These are phyloP conservation scores for Phytophthora macrochlamydospora DNA, from an alignment of 352 stramenopile genomes.

Conservation along the genomic window DNA sequence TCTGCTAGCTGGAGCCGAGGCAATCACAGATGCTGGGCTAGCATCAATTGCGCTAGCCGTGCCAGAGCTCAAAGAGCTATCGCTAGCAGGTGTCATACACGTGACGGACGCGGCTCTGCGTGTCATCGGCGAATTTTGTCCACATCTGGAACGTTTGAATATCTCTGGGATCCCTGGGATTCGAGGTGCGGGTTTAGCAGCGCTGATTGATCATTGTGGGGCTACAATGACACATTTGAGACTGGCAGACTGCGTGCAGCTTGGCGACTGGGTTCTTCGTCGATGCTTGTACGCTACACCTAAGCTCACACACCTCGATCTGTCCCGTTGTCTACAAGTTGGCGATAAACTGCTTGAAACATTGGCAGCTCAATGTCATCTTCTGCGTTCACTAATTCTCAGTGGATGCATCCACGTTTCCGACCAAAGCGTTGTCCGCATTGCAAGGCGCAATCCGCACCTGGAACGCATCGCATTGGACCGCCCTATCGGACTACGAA, in stretches of 20 bases:
- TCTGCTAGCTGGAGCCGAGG: slow-evolving; percentile 66
- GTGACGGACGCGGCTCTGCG: slow-evolving; percentile 68
- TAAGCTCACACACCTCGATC: slow-evolving; percentile 51
- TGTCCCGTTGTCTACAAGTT: slow-evolving; percentile 83
- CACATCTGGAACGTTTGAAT: slow-evolving; percentile 55
- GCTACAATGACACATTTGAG: slow-evolving; percentile 32
- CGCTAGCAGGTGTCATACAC: slow-evolving; percentile 45
- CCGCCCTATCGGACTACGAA: slow-evolving; percentile 41
- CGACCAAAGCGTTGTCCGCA: slow-evolving; percentile 83
- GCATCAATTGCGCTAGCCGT: slow-evolving; percentile 54
- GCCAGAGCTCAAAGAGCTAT: slow-evolving; percentile 57
- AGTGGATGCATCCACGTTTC: slow-evolving; percentile 81
- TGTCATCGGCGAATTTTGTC: slow-evolving; percentile 53
- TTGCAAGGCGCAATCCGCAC: slow-evolving; percentile 73
- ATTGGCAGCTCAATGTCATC: slow-evolving; percentile 69
- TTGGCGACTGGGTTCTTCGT: slow-evolving; percentile 75
- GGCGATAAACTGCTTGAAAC: slow-evolving; percentile 87
- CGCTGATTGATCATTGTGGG: slow-evolving; percentile 66
- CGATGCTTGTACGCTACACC: slow-evolving; percentile 68
- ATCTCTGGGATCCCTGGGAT: slow-evolving; percentile 50
- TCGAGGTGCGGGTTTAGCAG: slow-evolving; percentile 61
- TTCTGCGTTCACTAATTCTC: slow-evolving; percentile 74
- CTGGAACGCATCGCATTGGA: slow-evolving; percentile 80
- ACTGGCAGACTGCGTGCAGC: slow-evolving; percentile 59
- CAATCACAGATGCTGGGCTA: slow-evolving; percentile 67